Evolutionary conservation across 257 asterid genomes (phyloP).

Genomic region (Anisodus tanguticus): DNA sequence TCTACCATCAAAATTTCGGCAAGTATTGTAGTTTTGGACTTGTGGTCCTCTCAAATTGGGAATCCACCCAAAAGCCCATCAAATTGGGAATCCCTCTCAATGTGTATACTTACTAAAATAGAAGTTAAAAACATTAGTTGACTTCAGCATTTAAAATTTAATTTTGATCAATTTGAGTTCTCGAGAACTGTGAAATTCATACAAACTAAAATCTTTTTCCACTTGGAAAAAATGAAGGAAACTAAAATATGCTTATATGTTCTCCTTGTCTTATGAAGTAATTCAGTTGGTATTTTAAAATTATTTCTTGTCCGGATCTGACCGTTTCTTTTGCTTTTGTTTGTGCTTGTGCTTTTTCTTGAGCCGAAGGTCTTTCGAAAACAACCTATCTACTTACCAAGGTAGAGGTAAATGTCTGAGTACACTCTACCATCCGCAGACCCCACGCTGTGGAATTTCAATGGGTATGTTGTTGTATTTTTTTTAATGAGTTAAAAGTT

Average conservation of each 20-base stretch:
- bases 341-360: too few species aligned
- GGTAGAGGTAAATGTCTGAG: too few species aligned
- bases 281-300: neutral
- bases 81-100: too few species aligned
- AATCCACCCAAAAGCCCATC: neutral
- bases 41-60: slow-evolving; percentile 20
- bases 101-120: too few species aligned
- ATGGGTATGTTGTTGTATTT: too few species aligned
- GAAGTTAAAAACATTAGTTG: neutral
- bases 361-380: too few species aligned
- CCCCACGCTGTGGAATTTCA: too few species aligned
- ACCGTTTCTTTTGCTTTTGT: too few species aligned
- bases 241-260: neutral
- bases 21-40: neutral
- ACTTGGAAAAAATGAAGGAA: neutral
- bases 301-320: too few species aligned
- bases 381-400: too few species aligned
- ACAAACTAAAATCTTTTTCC: neutral
- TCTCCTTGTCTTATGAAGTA: neutral
- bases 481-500: too few species aligned
- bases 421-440: too few species aligned
- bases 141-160: neutral
- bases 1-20: neutral
- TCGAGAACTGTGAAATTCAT: neutral
- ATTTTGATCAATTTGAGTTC: neutral